Conservation (phyloP, 2,329 filamentous ascomycete genomes). For the Dothistroma pini region DNA sequence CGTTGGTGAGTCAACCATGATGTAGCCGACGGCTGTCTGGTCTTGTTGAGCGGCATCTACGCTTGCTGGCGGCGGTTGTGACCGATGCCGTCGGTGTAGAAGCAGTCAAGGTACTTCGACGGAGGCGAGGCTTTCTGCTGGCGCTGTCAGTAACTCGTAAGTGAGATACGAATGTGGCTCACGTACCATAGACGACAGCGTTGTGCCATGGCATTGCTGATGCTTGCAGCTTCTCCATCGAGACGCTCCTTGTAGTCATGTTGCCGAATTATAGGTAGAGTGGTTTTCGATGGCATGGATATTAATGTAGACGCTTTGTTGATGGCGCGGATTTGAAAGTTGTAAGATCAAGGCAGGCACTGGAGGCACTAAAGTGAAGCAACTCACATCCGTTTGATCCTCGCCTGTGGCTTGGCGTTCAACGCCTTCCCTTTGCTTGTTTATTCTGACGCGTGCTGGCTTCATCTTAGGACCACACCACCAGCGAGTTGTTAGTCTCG, state of each 20-base stretch:
- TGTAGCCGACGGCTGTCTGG: too few species aligned
- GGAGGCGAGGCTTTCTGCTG: too few species aligned
- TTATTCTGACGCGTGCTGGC: background rate
- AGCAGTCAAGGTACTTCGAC: too few species aligned
- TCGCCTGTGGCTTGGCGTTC: background rate
- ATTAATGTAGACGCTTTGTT: background rate
- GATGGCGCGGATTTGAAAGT: background rate
- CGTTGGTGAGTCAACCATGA: too few species aligned
- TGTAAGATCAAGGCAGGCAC: background rate
- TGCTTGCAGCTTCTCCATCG: too few species aligned
- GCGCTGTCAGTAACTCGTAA: too few species aligned
- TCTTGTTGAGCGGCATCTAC: too few species aligned
- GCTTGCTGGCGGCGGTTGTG: too few species aligned
- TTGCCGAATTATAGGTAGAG: background rate
- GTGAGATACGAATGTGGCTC: too few species aligned
- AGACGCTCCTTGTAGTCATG: background rate
- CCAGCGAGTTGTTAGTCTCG: background rate
- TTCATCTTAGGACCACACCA: background rate
- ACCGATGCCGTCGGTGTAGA: too few species aligned
- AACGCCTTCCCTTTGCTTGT: background rate
- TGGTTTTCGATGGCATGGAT: background rate
- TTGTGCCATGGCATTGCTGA: too few species aligned
- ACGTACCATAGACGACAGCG: too few species aligned
- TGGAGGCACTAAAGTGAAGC: background rate
- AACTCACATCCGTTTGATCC: background rate